Conservation (phyloP, 1,139 yeast genomes). For the Hansenula lynferdii region DNA sequence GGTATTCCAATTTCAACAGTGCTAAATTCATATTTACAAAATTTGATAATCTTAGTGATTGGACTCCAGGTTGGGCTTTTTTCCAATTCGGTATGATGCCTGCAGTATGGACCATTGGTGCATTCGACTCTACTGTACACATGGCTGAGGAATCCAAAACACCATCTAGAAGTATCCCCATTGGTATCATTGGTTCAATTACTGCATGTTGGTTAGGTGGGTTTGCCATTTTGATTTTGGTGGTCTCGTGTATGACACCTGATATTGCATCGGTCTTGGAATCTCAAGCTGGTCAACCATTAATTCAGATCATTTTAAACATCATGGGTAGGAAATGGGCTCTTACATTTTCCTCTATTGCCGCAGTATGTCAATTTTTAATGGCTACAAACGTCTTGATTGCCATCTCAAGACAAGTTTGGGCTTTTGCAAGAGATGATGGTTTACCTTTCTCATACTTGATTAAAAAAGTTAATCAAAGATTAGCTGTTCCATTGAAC, state of each 20-base stretch:
- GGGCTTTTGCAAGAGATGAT: slow-evolving; percentile 8
- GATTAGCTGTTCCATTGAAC: slow-evolving; percentile 40
- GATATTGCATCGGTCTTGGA: neutral
- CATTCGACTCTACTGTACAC: neutral
- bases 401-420: neutral
- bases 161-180: neutral
- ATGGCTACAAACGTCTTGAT: neutral
- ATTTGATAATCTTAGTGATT: neutral
- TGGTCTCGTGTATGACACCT: neutral
- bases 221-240: neutral
- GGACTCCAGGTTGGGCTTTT: neutral
- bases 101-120: neutral
- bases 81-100: neutral
- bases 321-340: neutral
- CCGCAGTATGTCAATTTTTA: neutral
- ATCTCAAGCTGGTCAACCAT: neutral
- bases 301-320: neutral
- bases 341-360: neutral
- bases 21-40: neutral
- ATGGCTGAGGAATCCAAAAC: neutral
- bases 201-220: neutral
- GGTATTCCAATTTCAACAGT: neutral
- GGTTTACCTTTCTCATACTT: slow-evolving; percentile 36
- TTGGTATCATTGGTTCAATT: neutral
- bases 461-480: slow-evolving; percentile 40